Evolutionary conservation across 2,329 filamentous ascomycete genomes (phyloP).

Genomic region (Fusarium falciforme): DNA sequence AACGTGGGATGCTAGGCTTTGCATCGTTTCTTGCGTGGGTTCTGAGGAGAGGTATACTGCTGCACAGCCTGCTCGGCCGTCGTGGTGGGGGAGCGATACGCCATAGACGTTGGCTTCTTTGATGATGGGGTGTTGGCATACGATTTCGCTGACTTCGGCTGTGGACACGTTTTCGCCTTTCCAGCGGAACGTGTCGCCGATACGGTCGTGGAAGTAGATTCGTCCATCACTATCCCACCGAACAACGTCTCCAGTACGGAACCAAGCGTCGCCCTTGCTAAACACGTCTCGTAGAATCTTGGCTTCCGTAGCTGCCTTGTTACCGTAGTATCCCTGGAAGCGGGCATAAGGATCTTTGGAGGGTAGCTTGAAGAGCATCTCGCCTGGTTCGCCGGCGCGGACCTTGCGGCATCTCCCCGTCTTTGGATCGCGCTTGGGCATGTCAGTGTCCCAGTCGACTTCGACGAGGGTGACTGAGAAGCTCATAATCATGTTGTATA

Average conservation of each 20-base stretch:
- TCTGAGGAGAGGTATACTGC: slow-evolving; percentile 69
- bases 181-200: slow-evolving; percentile 83
- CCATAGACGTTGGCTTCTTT: slow-evolving; percentile 89
- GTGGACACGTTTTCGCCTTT: slow-evolving; percentile 88
- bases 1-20: slow-evolving; percentile 71
- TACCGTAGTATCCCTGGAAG: slow-evolving; percentile 87
- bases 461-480: slow-evolving; percentile 68
- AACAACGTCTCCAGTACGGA: slow-evolving; percentile 85
- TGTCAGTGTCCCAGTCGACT: slow-evolving; percentile 77
- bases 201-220: slow-evolving; percentile 83
- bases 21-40: slow-evolving; percentile 59
- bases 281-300: slow-evolving; percentile 83
- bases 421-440: slow-evolving; percentile 73
- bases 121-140: slow-evolving; percentile 75
- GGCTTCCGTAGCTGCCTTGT: slow-evolving; percentile 74
- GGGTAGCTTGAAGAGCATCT: slow-evolving; percentile 80
- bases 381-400: slow-evolving; percentile 73
- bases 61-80: slow-evolving; percentile 86
- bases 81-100: slow-evolving; percentile 81
- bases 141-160: slow-evolving; percentile 80
- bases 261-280: slow-evolving; percentile 81
- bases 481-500: slow-evolving; percentile 68
- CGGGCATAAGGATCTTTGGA: slow-evolving; percentile 68
- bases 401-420: slow-evolving; percentile 76
- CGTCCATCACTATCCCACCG: slow-evolving; percentile 77